Evolutionary conservation across 352 stramenopile species (phyloP), one percentile per base, ranked within the genome.

Genomic region (Phytopythium boreale): DNA sequence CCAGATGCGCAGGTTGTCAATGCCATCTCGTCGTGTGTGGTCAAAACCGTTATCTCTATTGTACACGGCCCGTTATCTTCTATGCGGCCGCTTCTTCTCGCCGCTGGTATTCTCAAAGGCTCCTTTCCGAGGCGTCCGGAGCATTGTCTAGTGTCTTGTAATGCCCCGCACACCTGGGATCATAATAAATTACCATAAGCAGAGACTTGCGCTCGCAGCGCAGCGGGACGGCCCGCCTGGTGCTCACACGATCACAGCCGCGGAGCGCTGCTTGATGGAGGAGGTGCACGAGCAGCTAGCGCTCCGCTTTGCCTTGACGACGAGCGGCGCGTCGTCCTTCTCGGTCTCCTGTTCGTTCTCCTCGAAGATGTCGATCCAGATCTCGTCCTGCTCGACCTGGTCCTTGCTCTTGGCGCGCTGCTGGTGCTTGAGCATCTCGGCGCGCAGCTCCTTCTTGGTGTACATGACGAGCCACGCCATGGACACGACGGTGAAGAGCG

Each of bases 381-480:
- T 68, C 65, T 72, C 71, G 27, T 73, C 64, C 39, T 64, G 69
- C 58, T 72, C 61, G 15, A 60, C 19, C n/a, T 55, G 26, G 17
- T 67, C 66, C 11, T 67, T 37, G 34, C 36, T 63, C 37, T 53
- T 71, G 62, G 52, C 53, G 44, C 62, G 67, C 46, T 73, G 72
- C 55, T 77, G 56, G 24, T 76, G 69, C 56, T 81, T 77, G 26
- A 47, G 64, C 34, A 85, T 55, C 56, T 83, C 74, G 14, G 57
- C 71, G 31, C 73, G 65, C 12, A 85, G 64, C 68, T 85, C 62
- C 37, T 77, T 70, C 50, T 73, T 77, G 4, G 75, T 85, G 61
- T 85, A 83, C 41, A 83, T 59, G 55, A 85, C 75, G 20, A 85
- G 70, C 64, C 73, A 85, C 37, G 67, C 74, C 75, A 85, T 85